Base-by-base conservation (phyloP, 2,329 filamentous ascomycete species). In the Epichloe hybrida region DNA sequence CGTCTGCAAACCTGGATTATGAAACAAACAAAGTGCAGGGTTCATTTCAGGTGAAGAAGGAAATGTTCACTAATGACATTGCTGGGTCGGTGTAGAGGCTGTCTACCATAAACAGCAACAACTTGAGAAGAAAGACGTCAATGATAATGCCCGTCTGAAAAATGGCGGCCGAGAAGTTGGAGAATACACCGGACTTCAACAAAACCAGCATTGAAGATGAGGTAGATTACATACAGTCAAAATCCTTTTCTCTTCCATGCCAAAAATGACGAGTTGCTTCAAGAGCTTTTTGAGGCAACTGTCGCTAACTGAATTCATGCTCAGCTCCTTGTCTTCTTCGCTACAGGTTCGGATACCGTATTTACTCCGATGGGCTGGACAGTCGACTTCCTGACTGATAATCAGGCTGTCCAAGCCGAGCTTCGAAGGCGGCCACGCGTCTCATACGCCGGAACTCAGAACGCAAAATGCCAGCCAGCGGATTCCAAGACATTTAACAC, bases 161-260 rank as follows among this genome's bases (percentile, higher is more conserved):
- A 15, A 37, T 48, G 1, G 52, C 59, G 0, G 64, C 67, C 0
- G 50, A 59, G 38, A 69, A 66, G 27, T 59, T 57, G 12, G 60
- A 56, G 0, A 56, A 64, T 3, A 39, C 52, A 15, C 64, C 65
- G 0, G 48, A 62, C 11, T 66, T 67, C 27, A 50, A 62, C 41
- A 63, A 59, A 1, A 48, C 54, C 7, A 56, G 52, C 1, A 64
- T 69, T n/a, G 56, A 57, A 34, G 64, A 66, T 50, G 66, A 69
- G 56, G 62, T 58, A 43, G 17, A 37, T 38, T 12, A 8, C 6
- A 31, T 15, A 8, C 4, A 21, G 34, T 20, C 21, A 34, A 21
- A 17, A 2, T 49, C 11, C n/a, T 13, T 23, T 17, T 9, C 11
- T n/a, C 43, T 45, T 9, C 15, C 23, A 27, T 27, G 42, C 27